These are phyloP conservation scores for Eimeria necatrix DNA, from an alignment of 169 alveolate species.

Conservation along the genomic window DNA sequence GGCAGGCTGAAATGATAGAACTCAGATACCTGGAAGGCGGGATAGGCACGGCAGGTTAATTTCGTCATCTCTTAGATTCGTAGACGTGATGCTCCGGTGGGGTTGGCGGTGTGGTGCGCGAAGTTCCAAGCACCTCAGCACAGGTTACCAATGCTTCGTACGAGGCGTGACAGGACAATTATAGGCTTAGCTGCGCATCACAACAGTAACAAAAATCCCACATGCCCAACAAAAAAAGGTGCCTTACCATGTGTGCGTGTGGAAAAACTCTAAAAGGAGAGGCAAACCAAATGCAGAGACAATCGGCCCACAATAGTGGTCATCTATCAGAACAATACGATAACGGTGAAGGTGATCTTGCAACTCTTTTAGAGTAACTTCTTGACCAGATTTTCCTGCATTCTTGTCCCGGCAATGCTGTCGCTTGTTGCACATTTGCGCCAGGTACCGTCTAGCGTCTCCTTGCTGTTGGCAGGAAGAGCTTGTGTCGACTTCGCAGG, in stretches of 20 bases:
- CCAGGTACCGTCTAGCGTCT: not conserved
- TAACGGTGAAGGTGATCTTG: conserved; percentile 46
- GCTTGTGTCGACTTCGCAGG: not conserved
- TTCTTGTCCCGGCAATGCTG: not conserved
- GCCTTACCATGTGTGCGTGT: conserved; percentile 58
- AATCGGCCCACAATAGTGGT: conserved; percentile 65
- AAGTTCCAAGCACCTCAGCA: too few species aligned
- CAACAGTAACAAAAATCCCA: not conserved
- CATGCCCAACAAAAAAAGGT: not conserved
- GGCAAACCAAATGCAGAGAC: conserved; percentile 67
- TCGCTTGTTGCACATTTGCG: not conserved
- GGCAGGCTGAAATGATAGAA: too few species aligned
- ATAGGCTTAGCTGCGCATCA: too few species aligned
- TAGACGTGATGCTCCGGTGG: too few species aligned
- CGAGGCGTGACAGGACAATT: too few species aligned
- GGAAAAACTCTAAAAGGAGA: conserved; percentile 24
- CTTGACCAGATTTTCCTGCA: not conserved
- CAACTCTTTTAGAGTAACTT: not conserved
- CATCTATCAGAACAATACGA: conserved; percentile 59
- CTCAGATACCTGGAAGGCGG: too few species aligned
- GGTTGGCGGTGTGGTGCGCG: too few species aligned
- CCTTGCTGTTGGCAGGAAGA: not conserved
- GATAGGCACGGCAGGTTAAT: too few species aligned
- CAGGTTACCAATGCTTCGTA: too few species aligned
- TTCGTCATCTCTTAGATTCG: too few species aligned